Base-by-base conservation (phyloP, 306 rosid species). In the Hippophae gyantsensis region DNA sequence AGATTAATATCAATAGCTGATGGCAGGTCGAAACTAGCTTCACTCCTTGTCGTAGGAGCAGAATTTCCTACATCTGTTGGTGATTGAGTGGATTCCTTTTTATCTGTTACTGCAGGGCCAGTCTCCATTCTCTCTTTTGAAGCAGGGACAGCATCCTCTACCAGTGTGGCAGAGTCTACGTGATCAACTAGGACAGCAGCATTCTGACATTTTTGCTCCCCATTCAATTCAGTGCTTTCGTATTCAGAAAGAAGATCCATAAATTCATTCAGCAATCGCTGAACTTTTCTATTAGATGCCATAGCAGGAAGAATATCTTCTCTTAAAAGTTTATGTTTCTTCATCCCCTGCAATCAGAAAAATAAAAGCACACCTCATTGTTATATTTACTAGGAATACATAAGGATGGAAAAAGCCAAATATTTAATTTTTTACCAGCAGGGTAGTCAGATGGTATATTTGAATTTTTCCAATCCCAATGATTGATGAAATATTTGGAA, bases 221-320 rank as follows among this genome's bases (percentile, higher is more conserved):
- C 55, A 52, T 79, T 76, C 26, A 54, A 46, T 62, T 87, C 96
- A 8, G 60, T 54, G 9, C 65, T 80, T 57, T 71, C 93, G 40
- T 84, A 88, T 65, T 92, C 96, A 2, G 88, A 88, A 49, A 92
- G 79, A 38, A 88, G 84, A 73, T 92, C 93, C 94, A 88, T 82
- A 78, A 88, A 92, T 70, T 92, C 99, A 32, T 88, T 92, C 51
- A 92, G 96, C 76, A 92, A 60, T 45, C 99, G 78, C 86, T 92
- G 99, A 49, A 92, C 95, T 77, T 92, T 88, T 72, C 99, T 80
- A 76, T 92, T 92, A 6, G 99, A 85, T 51, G 99, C 99, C 88
- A 92, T 84, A 14, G 99, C 85, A 11, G 99, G 96, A 80, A 92
- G 96, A 72, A 92, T 88, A 44, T 88, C 99, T 73, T 92, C 96